phyloP scores from a whole-genome alignment of 495 filamentous ascomycete genomes.

The Lasiosphaeria ovina region DNA sequence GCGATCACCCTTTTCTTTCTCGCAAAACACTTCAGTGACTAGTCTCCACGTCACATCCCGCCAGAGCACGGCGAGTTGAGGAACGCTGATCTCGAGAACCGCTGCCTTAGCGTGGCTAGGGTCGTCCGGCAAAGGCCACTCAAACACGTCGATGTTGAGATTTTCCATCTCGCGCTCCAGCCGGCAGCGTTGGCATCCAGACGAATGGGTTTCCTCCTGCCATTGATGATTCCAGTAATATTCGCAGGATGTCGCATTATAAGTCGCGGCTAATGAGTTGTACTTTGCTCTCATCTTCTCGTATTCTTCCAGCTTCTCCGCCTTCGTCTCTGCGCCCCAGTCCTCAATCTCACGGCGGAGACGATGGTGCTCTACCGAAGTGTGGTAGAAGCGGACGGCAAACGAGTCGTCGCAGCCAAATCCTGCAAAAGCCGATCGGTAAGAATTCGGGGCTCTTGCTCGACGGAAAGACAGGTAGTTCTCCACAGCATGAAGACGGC shows the following conservation, averaged over 20 bases:
- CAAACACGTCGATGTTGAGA: slow-evolving; percentile 53
- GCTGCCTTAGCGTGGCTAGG: slow-evolving; percentile 38
- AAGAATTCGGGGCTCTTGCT: slow-evolving; percentile 10
- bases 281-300: slow-evolving; percentile 13
- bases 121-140: slow-evolving; percentile 60
- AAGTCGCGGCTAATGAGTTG: background rate
- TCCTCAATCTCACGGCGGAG: slow-evolving; percentile 40
- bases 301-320: slow-evolving; percentile 47
- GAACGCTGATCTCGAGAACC: slow-evolving; percentile 58
- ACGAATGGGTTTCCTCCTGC: slow-evolving; percentile 17
- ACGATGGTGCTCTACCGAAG: slow-evolving; percentile 43
- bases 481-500: slow-evolving; percentile 48
- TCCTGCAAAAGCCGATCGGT: slow-evolving; percentile 36
- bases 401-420: slow-evolving; percentile 41
- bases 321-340: slow-evolving; percentile 29
- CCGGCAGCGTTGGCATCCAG: slow-evolving; percentile 31
- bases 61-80: slow-evolving; percentile 49
- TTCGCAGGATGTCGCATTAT: background rate
- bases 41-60: slow-evolving; percentile 50
- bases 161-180: slow-evolving; percentile 17
- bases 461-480: slow-evolving; percentile 43
- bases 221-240: background rate
- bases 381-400: slow-evolving; percentile 52
- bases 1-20: slow-evolving; percentile 10
- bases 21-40: slow-evolving; percentile 38